phyloP scores from a whole-genome alignment of 495 filamentous ascomycete genomes.

The Talaromyces liani region DNA sequence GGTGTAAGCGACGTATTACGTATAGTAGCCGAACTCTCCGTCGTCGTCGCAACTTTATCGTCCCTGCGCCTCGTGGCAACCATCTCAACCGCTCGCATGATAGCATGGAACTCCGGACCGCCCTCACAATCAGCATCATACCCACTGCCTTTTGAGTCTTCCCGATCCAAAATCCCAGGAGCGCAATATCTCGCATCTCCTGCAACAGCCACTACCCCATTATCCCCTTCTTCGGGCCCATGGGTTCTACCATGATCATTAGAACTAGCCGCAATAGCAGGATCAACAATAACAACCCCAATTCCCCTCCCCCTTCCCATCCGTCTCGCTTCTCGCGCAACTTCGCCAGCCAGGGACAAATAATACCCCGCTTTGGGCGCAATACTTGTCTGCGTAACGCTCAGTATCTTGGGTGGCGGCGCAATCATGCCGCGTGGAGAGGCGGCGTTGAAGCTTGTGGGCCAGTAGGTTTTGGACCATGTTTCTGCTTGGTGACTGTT shows the following conservation, averaged over 20 bases:
- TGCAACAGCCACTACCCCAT: slow-evolving; percentile 59
- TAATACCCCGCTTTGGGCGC: slow-evolving; percentile 43
- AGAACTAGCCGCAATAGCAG: slow-evolving; percentile 22
- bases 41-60: slow-evolving; percentile 3
- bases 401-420: slow-evolving; percentile 49
- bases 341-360: slow-evolving; percentile 59
- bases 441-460: slow-evolving; percentile 78
- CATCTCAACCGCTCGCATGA: slow-evolving; percentile 82
- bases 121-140: slow-evolving; percentile 26
- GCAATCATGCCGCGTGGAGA: slow-evolving; percentile 37
- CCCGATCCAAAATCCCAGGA: neutral
- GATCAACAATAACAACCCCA: slow-evolving; percentile 78
- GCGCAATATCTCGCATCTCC: slow-evolving; percentile 67
- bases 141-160: neutral
- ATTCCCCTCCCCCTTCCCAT: slow-evolving; percentile 57
- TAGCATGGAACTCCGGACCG: slow-evolving; percentile 73
- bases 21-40: neutral
- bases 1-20: slow-evolving; percentile 21
- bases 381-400: slow-evolving; percentile 51
- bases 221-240: slow-evolving; percentile 18
- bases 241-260: slow-evolving; percentile 11
- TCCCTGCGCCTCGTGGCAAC: slow-evolving; percentile 57
- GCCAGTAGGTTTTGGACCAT: slow-evolving; percentile 80
- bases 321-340: slow-evolving; percentile 48
- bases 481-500: slow-evolving; percentile 63